Evolutionary conservation across 306 rosid genomes (phyloP).

Genomic region (Lithocarpus polystachyus): DNA sequence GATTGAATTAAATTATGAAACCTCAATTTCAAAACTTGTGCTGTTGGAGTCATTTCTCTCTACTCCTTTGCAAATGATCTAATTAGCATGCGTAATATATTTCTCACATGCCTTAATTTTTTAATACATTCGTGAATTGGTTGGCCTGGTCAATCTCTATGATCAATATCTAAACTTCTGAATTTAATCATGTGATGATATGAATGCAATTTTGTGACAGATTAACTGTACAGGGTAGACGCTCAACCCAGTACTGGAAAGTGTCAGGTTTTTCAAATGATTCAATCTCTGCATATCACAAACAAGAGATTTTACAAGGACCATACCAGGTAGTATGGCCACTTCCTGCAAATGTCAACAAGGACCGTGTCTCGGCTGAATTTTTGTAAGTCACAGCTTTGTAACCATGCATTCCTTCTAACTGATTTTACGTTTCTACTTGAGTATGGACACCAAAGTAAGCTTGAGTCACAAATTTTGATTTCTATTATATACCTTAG

Average conservation of each 20-base stretch:
- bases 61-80: background rate
- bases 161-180: background rate
- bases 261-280: conserved; percentile 31
- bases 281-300: conserved; percentile 52
- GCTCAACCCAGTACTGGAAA: conserved; percentile 36
- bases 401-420: background rate
- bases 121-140: background rate
- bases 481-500: background rate
- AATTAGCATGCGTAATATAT: background rate
- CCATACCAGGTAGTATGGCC: conserved; percentile 72
- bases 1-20: background rate
- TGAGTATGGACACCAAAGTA: background rate
- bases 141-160: background rate
- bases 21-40: background rate
- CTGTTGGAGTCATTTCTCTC: background rate
- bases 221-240: conserved; percentile 54
- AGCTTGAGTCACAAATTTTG: background rate
- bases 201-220: conserved; percentile 32
- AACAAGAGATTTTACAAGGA: conserved; percentile 62
- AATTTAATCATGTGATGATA: background rate
- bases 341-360: conserved; percentile 64
- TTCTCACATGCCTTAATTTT: background rate
- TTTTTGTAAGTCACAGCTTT: conserved; percentile 49
- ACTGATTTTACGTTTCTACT: background rate
- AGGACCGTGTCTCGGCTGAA: conserved; percentile 67